A percentile compares a stretch with the other conserved stretches of the same genome.
phyloP scores from a whole-genome alignment of 805 yeast species.

The Diddensiella santjacobensis region DNA sequence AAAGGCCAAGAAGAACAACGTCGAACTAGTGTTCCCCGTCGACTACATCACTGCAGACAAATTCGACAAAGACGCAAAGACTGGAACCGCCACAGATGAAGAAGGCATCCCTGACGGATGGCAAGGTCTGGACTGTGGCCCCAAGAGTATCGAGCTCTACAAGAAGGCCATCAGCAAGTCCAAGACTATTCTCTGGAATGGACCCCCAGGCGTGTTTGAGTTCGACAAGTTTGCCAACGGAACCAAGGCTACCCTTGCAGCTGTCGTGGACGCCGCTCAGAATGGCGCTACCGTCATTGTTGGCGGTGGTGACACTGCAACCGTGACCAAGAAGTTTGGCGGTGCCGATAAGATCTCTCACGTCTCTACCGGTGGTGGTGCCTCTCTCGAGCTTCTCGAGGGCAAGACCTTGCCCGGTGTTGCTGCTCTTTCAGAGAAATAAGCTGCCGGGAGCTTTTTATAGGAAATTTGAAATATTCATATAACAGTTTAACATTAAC shows the following conservation, averaged over 20 bases:
- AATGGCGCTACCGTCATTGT: conserved; percentile 91
- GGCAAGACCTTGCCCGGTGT: conserved; percentile 99
- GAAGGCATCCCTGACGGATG: conserved; percentile 93
- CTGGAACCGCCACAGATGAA: conserved; percentile 78
- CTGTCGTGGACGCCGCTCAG: conserved; percentile 79
- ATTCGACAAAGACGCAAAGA: conserved; percentile 86
- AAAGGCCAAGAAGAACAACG: conserved; percentile 95
- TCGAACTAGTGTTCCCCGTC: conserved; percentile 88
- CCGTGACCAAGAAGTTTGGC: conserved; percentile 96
- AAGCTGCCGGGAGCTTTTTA: not conserved
- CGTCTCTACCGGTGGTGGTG: conserved; percentile 99
- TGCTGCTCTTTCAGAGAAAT: conserved; percentile 77
- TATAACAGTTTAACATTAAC: not conserved
- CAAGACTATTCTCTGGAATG: conserved; percentile 99
- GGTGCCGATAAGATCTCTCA: conserved; percentile 95
- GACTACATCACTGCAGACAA: conserved; percentile 95
- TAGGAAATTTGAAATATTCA: no score
- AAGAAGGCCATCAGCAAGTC: conserved; percentile 82
- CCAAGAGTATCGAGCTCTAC: conserved; percentile 77
- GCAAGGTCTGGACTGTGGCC: conserved; percentile 97
- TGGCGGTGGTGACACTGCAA: conserved; percentile 99
- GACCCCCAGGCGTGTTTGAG: conserved; percentile 99
- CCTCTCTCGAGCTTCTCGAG: conserved; percentile 96
- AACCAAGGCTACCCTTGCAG: conserved; percentile 85
- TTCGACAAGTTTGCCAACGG: conserved; percentile 89